Conservation (phyloP, 2,329 filamentous ascomycete species). For the Aureobasidium mangrovei region DNA sequence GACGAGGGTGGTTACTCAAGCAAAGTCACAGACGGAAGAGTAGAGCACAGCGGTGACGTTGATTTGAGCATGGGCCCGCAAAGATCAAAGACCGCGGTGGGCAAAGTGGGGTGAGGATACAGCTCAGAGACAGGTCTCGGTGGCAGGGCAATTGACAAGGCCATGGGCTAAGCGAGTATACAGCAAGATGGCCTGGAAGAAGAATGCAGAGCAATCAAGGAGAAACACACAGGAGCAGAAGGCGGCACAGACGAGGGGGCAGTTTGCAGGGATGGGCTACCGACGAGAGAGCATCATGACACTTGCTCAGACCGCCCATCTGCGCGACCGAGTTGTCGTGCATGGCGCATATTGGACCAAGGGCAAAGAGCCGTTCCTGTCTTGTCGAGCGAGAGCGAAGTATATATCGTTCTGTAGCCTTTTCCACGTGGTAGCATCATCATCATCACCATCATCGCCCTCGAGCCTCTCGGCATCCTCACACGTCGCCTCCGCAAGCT, state of each 20-base stretch:
- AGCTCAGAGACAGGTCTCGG: neutral
- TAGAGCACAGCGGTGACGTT: neutral
- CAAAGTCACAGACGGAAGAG: no score
- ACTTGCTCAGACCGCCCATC: neutral
- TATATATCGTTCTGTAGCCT: constrained; percentile 2
- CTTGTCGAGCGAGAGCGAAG: neutral
- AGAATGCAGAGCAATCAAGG: neutral
- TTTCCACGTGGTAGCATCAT: neutral
- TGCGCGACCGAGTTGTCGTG: constrained; percentile 7
- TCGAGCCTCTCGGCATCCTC: neutral
- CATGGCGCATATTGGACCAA: neutral
- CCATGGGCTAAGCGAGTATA: neutral
- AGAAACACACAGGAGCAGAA: neutral
- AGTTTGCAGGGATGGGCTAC: neutral
- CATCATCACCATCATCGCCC: neutral
- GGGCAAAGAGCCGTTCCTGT: neutral
- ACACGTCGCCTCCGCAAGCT: constrained; percentile 2
- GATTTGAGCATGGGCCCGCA: neutral
- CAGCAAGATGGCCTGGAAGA: neutral
- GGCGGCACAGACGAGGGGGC: neutral
- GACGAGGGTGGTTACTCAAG: neutral
- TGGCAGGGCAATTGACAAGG: neutral
- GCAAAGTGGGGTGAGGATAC: no score
- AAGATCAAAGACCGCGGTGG: no score
- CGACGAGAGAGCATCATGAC: neutral